phyloP scores from a whole-genome alignment of 1,284 basidiomycete species.

The Ceratobasidium sp. region DNA sequence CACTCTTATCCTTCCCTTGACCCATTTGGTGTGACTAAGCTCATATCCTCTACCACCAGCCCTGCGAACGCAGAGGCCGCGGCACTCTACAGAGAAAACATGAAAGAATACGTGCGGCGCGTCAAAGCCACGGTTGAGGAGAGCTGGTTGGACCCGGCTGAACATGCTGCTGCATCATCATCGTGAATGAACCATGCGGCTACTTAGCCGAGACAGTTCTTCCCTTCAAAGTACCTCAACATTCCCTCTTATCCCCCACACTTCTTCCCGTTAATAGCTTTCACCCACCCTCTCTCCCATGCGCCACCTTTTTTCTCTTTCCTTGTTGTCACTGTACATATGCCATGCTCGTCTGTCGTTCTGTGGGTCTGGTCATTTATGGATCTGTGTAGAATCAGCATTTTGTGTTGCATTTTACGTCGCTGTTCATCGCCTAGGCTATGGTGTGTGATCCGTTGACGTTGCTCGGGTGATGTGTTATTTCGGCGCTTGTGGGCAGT shows the following conservation, averaged over 20 bases:
- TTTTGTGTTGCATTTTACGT: background rate
- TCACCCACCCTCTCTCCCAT: background rate
- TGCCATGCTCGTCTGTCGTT: conserved; percentile 26
- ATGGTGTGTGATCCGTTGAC: background rate
- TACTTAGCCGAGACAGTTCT: background rate
- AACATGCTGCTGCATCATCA: conserved; percentile 21
- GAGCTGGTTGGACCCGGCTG: conserved; percentile 76
- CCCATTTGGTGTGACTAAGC: conserved; percentile 17
- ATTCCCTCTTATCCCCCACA: background rate
- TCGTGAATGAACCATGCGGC: background rate
- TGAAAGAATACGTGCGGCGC: conserved; percentile 95
- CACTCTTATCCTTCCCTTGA: background rate
- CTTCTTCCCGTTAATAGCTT: conserved; percentile 14
- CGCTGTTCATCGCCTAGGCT: background rate
- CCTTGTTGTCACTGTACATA: background rate
- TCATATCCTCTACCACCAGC: conserved; percentile 55
- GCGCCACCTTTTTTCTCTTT: conserved; percentile 12
- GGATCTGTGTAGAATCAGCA: conserved; percentile 25
- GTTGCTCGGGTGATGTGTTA: background rate
- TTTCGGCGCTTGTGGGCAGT: conserved; percentile 14
- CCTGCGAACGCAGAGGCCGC: conserved; percentile 98
- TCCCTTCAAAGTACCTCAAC: background rate
- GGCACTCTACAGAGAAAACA: conserved; percentile 94
- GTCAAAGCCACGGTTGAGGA: conserved; percentile 92
- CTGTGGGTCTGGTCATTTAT: conserved; percentile 23